Conservation (phyloP, 2,329 filamentous ascomycete genomes). For the Pyricularia pennisetigena region DNA sequence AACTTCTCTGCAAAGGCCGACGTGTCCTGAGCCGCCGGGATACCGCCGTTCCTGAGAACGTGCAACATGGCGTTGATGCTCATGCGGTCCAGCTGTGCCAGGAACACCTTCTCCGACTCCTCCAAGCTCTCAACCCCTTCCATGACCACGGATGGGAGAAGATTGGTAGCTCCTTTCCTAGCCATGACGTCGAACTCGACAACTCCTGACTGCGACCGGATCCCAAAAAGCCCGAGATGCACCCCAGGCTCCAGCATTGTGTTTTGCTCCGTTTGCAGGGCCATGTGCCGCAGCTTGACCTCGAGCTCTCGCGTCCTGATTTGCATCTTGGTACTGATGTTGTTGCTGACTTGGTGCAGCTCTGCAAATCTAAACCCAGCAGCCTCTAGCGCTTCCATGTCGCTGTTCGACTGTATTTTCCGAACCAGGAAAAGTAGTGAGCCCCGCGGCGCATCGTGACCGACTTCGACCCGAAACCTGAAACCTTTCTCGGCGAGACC, state of each 20-base stretch:
- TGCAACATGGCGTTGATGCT: constrained; percentile 28
- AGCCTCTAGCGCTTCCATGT: constrained; percentile 55
- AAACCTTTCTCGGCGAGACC: constrained; percentile 31
- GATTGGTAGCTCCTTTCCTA: constrained; percentile 41
- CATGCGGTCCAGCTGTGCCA: constrained; percentile 37
- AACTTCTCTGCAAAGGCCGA: constrained; percentile 34
- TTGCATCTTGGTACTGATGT: constrained; percentile 65
- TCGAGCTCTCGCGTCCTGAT: constrained; percentile 55
- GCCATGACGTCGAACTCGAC: constrained; percentile 56
- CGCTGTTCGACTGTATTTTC: constrained; percentile 43
- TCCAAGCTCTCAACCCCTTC: constrained; percentile 25
- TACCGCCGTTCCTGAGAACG: constrained; percentile 25
- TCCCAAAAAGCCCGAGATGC: constrained; percentile 48
- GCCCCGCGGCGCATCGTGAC: constrained; percentile 50
- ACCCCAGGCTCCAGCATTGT: constrained; percentile 40
- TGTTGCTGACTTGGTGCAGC: constrained; percentile 55
- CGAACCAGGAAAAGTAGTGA: constrained; percentile 75
- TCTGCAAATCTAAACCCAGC: constrained; percentile 72
- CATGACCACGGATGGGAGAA: constrained; percentile 50
- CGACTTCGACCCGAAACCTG: neutral
- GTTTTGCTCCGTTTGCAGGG: constrained; percentile 39
- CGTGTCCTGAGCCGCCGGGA: constrained; percentile 26
- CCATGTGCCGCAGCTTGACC: constrained; percentile 53
- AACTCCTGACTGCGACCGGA: constrained; percentile 38
- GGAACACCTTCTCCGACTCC: constrained; percentile 43